Conservation (phyloP, 108 stramenopile genomes). For the Pseudonitzschia delicatissima region DNA sequence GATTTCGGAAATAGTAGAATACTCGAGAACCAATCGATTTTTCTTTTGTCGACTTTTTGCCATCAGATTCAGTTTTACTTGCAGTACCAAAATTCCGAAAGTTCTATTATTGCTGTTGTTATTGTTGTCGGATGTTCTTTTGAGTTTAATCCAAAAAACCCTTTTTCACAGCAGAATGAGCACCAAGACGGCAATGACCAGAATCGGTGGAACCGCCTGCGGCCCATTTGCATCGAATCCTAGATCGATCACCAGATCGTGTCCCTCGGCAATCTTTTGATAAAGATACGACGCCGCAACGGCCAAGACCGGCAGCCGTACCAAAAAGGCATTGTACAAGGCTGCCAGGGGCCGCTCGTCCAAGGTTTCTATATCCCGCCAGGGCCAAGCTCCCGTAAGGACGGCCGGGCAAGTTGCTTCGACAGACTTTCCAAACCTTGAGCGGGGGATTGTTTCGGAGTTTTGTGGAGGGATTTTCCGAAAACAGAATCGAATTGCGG, state of each 20-base stretch:
- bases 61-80: too few species aligned
- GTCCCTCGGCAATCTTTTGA: conserved; percentile 46
- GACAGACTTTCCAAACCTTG: conserved; percentile 40
- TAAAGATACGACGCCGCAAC: conserved; percentile 40
- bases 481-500: conserved; percentile 62
- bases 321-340: conserved; percentile 64
- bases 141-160: neutral
- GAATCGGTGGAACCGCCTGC: conserved; percentile 47
- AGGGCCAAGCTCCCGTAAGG: conserved; percentile 54
- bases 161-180: conserved; percentile 34
- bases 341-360: conserved; percentile 56
- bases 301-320: conserved; percentile 49
- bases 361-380: conserved; percentile 27
- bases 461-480: conserved; percentile 53
- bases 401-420: conserved; percentile 39
- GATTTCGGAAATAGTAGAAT: too few species aligned
- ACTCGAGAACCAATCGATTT: too few species aligned
- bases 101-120: neutral
- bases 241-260: conserved; percentile 56
- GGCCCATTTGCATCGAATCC: conserved; percentile 43
- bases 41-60: too few species aligned
- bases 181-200: conserved; percentile 42
- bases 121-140: neutral
- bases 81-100: neutral
- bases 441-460: conserved; percentile 41